These are phyloP conservation scores for Aquilaria malaccensis DNA, from an alignment of 345 rosid species.

Conservation along the genomic window DNA sequence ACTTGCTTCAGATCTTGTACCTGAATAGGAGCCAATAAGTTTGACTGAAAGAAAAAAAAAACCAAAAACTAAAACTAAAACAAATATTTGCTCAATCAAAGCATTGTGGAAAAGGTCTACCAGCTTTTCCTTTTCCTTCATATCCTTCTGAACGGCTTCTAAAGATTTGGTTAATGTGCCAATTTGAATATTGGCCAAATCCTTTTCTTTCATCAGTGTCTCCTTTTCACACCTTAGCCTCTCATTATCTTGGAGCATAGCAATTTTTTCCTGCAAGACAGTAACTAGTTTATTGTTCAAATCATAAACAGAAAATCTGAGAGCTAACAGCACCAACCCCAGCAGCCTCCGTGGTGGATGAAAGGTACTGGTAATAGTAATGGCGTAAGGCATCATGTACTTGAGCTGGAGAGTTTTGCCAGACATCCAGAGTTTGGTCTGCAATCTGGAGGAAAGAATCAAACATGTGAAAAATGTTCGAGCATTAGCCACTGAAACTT, in stretches of 20 bases:
- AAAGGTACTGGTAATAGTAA: slow-evolving; percentile 85
- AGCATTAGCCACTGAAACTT: not conserved
- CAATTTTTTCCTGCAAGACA: slow-evolving; percentile 72
- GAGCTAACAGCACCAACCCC: slow-evolving; percentile 32
- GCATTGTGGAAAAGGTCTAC: slow-evolving; percentile 26
- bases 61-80: slow-evolving; percentile 15
- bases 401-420: slow-evolving; percentile 70
- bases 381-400: slow-evolving; percentile 87
- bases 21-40: slow-evolving; percentile 33
- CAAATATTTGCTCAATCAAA: slow-evolving; percentile 10
- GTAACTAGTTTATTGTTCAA: not conserved
- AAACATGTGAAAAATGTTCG: slow-evolving; percentile 5
- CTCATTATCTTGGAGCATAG: slow-evolving; percentile 69
- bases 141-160: slow-evolving; percentile 67
- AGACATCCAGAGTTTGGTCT: slow-evolving; percentile 73
- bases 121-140: slow-evolving; percentile 73
- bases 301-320: slow-evolving; percentile 1
- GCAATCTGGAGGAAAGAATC: slow-evolving; percentile 46
- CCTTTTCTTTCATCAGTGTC: slow-evolving; percentile 43
- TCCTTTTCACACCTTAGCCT: slow-evolving; percentile 47
- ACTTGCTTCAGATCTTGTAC: slow-evolving; percentile 62
- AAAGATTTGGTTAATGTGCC: slow-evolving; percentile 49
- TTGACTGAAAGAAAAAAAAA: slow-evolving; percentile 12
- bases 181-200: slow-evolving; percentile 50
- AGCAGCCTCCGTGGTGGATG: slow-evolving; percentile 84